Evolutionary conservation across 306 rosid genomes (phyloP).

Genomic region (Vigna unguiculata): DNA sequence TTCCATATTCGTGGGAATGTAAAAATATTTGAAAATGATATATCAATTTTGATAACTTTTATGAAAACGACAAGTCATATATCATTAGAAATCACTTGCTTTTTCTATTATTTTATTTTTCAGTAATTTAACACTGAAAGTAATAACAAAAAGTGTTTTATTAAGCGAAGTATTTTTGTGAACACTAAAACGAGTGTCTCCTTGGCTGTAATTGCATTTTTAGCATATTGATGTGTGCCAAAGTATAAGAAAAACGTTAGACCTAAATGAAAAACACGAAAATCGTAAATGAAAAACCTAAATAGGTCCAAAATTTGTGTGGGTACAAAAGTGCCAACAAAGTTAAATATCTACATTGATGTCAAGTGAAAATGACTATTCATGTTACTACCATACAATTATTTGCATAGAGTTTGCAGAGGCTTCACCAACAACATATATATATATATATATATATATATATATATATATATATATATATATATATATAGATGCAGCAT

Average conservation of each 20-base stretch:
- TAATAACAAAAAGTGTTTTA: not conserved
- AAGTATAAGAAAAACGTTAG: no score
- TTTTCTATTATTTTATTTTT: not conserved
- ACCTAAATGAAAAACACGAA: no score
- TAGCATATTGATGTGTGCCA: not conserved
- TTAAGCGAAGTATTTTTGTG: not conserved
- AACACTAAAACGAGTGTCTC: not conserved
- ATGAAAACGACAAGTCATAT: conserved; percentile 22
- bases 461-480: no score
- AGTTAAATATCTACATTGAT: conserved; percentile 14
- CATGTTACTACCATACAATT: conserved; percentile 18
- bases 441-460: no score
- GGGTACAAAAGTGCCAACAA: conserved; percentile 15
- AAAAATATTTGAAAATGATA: conserved; percentile 18
- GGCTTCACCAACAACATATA: not conserved
- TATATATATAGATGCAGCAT: no score
- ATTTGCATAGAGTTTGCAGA: conserved; percentile 4
- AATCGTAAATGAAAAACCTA: conserved; percentile 5
- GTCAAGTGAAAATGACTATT: conserved; percentile 23
- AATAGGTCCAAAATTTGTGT: not conserved
- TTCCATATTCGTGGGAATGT: not conserved
- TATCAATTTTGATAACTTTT: conserved; percentile 25
- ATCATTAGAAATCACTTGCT: conserved; percentile 14
- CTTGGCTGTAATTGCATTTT: not conserved
- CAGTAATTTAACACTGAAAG: not conserved